Evolutionary conservation across 2,329 filamentous ascomycete species (phyloP), one percentile per base, ranked within the genome.

Genomic region (Chlorencoelia australis): DNA sequence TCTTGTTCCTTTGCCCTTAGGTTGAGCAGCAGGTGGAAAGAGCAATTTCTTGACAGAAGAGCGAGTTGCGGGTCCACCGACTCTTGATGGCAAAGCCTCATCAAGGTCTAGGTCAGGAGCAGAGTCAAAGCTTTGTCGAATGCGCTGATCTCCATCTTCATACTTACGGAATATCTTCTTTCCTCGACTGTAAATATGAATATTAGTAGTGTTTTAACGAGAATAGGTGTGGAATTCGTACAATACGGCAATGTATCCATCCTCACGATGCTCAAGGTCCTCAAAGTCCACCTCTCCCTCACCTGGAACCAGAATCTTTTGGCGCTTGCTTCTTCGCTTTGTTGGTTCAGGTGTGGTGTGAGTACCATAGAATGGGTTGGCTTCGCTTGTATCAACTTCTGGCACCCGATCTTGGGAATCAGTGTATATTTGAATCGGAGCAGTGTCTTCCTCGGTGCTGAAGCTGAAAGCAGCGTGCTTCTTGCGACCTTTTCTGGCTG

Each of bases 321-420:
- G 71, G 46, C 68, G 69, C 54, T 71, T 74, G 64, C 69, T 68
- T 46, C 68, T 63, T 44, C 68, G 69, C 48, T 61, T 68, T 41
- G 63, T 57, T 22, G 31, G 30, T 11, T 22, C 25, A 3, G 26
- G 30, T 14, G 30, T 26, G 30, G 61, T 52, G 20, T 48, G 44
- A 29, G 65, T 64, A 35, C 68, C 72, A 42, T 76, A 71, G 57
- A 89, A 91, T 1, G 83, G 83, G 54, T 89, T 91, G 17, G 79
- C 75, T 5, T 65, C 60, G 46, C 68, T 75, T n/a, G 61, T 56
- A 49, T 86, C 82, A 27, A 74, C 62, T 44, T 76, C 70, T 14
- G 84, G 84, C 27, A 87, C 60, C 37, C 79, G 77, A 48, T 94
- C 87, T 45, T 86, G 79, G 1, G 82, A 75, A 57, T 91, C 83